phyloP scores from a whole-genome alignment of 1,284 basidiomycete genomes.

The Rhodotorula sp. region DNA sequence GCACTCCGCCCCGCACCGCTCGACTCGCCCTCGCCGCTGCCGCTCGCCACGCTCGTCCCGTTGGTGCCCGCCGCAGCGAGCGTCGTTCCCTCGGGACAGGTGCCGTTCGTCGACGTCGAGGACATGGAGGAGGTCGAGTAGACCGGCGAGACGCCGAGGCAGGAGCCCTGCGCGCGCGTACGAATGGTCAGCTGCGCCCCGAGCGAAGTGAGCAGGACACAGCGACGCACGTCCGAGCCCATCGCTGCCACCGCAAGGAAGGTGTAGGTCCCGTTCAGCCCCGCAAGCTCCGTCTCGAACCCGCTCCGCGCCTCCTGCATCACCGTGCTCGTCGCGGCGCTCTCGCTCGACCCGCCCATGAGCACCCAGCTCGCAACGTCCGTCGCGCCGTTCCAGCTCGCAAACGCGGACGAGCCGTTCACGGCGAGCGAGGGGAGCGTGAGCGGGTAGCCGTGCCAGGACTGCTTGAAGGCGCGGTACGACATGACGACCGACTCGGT shows the following conservation, averaged over 20 bases:
- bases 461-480: constrained; percentile 45
- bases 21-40: neutral
- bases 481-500: neutral
- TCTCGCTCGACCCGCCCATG: neutral
- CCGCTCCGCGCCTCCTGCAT: neutral
- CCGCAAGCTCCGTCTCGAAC: constrained; percentile 17
- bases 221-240: neutral
- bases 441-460: constrained; percentile 46
- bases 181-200: neutral
- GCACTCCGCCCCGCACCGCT: neutral
- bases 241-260: constrained; percentile 15
- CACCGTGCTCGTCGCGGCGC: neutral
- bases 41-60: constrained; percentile 2
- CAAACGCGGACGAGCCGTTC: constrained; percentile 16
- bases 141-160: constrained; percentile 22
- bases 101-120: constrained; percentile 9
- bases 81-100: constrained; percentile 7
- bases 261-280: no score
- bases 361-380: constrained; percentile 43
- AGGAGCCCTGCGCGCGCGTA: constrained; percentile 6
- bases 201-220: neutral
- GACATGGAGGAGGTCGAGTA: constrained; percentile 4
- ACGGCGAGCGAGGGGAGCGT: constrained; percentile 41
- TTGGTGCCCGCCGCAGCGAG: constrained; percentile 6
- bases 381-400: constrained; percentile 51